phyloP scores from a whole-genome alignment of 192 early-diverging fungal genomes.

The Rhizophagus sp. region DNA sequence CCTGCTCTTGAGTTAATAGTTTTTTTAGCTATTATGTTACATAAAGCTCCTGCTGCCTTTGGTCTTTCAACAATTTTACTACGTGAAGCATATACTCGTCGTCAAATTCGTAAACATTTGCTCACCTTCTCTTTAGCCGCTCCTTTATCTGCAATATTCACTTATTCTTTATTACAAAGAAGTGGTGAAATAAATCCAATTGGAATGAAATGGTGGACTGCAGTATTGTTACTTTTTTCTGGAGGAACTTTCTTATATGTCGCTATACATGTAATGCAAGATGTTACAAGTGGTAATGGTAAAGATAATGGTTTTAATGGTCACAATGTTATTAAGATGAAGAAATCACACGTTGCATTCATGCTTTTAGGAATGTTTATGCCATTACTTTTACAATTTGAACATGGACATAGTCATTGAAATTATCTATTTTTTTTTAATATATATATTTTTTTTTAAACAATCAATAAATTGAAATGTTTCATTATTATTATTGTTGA shows the following conservation, averaged over 20 bases:
- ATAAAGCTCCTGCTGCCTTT: conserved; percentile 95
- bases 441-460: no score
- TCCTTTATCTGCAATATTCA: conserved; percentile 75
- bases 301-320: not conserved
- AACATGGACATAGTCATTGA: conserved; percentile 17
- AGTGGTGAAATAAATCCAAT: conserved; percentile 40
- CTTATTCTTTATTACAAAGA: conserved; percentile 45
- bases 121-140: conserved; percentile 81
- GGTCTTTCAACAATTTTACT: conserved; percentile 87
- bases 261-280: conserved; percentile 71
- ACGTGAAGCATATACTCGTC: conserved; percentile 65
- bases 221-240: conserved; percentile 83
- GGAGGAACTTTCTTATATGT: conserved; percentile 93
- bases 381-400: conserved; percentile 27
- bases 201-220: conserved; percentile 73
- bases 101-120: conserved; percentile 73
- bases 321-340: conserved; percentile 14
- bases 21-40: conserved; percentile 93
- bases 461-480: no score
- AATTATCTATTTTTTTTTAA: not conserved
- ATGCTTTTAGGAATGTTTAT: conserved; percentile 27
- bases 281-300: conserved; percentile 41
- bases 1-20: conserved; percentile 73
- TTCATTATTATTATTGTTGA: no score
- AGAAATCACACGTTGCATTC: not conserved